phyloP scores from a whole-genome alignment of 805 yeast genomes.

The Ogataea allantospora region DNA sequence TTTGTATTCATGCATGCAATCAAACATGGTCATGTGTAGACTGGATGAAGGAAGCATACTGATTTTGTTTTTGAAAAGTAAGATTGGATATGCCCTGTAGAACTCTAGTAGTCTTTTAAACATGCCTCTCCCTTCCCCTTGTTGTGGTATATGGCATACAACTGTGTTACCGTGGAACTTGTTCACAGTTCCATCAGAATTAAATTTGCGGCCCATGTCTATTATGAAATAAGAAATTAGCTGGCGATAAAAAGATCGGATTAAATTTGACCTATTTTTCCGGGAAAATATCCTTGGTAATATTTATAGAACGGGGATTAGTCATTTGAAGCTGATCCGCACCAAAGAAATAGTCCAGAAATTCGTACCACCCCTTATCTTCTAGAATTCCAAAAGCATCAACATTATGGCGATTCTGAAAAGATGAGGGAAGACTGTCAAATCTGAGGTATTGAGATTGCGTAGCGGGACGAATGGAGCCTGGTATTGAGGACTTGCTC shows the following conservation, averaged over 20 bases:
- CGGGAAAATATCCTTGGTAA: neutral
- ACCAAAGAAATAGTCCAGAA: conserved; percentile 28
- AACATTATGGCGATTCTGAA: neutral
- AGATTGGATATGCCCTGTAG: conserved; percentile 14
- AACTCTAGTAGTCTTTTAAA: conserved; percentile 17
- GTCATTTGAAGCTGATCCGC: conserved; percentile 1
- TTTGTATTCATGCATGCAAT: conserved; percentile 17
- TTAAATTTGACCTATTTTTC: conserved; percentile 1
- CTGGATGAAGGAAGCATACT: conserved; percentile 22
- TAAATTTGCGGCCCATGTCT: conserved; percentile 18
- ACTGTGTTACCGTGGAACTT: conserved; percentile 19
- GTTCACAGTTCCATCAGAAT: conserved; percentile 17
- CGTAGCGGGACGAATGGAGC: conserved; percentile 10
- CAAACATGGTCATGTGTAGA: conserved; percentile 20
- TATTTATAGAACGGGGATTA: conserved; percentile 3
- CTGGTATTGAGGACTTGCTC: conserved; percentile 1
- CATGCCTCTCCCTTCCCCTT: conserved; percentile 14
- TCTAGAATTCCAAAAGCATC: conserved; percentile 16
- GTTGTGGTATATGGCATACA: conserved; percentile 21
- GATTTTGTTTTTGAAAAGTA: conserved; percentile 15
- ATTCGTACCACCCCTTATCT: conserved; percentile 31
- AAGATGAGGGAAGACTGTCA: neutral
- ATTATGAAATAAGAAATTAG: neutral
- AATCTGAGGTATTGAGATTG: conserved; percentile 22
- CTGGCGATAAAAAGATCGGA: too few species aligned